phyloP scores from a whole-genome alignment of 352 stramenopile species.

The Pythium diclinum region DNA sequence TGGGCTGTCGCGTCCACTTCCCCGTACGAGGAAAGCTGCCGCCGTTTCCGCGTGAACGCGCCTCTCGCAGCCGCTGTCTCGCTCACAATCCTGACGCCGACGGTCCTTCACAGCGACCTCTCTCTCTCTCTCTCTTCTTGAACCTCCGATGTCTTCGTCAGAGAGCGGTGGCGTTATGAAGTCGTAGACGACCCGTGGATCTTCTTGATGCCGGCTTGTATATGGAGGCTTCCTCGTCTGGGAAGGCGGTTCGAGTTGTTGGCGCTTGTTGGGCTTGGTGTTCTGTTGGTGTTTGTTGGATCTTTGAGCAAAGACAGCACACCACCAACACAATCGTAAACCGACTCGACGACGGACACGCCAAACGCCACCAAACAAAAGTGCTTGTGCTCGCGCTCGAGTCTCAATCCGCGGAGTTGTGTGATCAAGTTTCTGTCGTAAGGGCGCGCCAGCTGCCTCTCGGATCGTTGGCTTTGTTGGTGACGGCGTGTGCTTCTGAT shows the following conservation, averaged over 20 bases:
- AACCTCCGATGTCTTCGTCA: neutral
- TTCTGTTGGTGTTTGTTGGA: neutral
- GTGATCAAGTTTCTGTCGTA: neutral
- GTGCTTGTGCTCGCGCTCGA: neutral
- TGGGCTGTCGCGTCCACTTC: neutral
- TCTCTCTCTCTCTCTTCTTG: neutral
- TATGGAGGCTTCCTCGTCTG: neutral
- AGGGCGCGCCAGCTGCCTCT: neutral
- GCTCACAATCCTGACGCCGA: slow-evolving; percentile 18
- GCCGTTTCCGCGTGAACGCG: slow-evolving; percentile 21
- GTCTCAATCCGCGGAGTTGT: neutral
- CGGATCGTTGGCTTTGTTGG: neutral
- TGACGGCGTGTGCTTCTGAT: neutral
- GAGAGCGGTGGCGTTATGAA: neutral
- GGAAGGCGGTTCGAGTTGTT: neutral
- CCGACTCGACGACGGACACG: neutral
- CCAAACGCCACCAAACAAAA: neutral
- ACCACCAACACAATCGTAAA: neutral
- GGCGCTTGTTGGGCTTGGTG: neutral
- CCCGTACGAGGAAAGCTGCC: slow-evolving; percentile 1
- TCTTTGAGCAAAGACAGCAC: neutral
- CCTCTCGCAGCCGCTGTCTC: neutral
- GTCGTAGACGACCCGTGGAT: neutral
- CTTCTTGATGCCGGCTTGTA: neutral
- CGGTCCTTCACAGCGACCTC: neutral